Conservation (phyloP, 2,329 filamentous ascomycete genomes). For the Claviceps sp. region DNA sequence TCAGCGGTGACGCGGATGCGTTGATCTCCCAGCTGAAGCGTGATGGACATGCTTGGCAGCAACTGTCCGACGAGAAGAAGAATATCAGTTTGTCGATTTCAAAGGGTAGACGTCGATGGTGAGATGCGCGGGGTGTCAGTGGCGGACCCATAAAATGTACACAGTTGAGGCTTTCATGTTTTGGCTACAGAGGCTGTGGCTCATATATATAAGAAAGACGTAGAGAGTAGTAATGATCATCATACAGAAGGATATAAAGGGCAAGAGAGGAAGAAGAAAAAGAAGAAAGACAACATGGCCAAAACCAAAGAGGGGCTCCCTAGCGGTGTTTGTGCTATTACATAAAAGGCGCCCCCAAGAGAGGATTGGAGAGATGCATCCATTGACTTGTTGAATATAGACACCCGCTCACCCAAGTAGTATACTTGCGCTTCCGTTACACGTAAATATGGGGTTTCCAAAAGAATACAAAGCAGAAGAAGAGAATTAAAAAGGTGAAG, state of each 20-base stretch:
- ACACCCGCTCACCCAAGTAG: background rate
- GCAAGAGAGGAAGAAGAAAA: background rate
- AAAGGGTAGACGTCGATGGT: background rate
- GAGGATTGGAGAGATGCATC: background rate
- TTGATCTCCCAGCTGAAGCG: conserved; percentile 12
- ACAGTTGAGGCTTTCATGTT: too few relatives aligned
- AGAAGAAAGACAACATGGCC: background rate
- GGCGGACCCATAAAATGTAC: background rate
- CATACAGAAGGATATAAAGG: too few relatives aligned
- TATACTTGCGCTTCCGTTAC: background rate
- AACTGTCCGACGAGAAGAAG: background rate
- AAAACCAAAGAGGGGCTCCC: too few relatives aligned
- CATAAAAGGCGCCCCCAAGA: too few relatives aligned
- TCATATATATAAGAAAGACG: background rate
- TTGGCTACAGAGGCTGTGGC: background rate
- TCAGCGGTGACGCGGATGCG: conserved; percentile 36
- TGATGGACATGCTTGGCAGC: conserved; percentile 13
- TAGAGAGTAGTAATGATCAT: too few relatives aligned
- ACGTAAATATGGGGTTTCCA: background rate
- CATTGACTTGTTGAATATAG: too few relatives aligned
- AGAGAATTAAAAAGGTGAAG: background rate
- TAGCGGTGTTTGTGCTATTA: too few relatives aligned
- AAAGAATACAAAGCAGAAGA: background rate
- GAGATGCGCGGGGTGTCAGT: background rate
- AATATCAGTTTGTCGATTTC: background rate